phyloP scores from a whole-genome alignment of 2,329 filamentous ascomycete species.

The Pseudocercospora musae region DNA sequence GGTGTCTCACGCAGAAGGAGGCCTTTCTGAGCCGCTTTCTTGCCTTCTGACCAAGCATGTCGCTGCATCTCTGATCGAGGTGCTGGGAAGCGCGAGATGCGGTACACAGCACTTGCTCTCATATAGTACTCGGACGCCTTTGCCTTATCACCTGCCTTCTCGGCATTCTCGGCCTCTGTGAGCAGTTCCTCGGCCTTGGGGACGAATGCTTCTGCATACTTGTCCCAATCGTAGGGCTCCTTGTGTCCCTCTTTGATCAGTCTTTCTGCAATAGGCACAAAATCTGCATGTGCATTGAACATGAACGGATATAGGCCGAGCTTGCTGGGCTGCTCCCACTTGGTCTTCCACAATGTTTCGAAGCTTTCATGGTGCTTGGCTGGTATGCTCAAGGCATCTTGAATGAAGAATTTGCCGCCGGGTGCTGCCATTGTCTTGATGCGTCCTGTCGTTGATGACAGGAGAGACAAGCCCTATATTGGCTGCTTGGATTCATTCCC shows the following conservation, averaged over 20 bases:
- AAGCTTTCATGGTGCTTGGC: conserved; percentile 49
- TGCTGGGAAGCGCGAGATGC: conserved; percentile 68
- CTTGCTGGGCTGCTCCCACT: conserved; percentile 62
- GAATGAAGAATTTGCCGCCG: conserved; percentile 43
- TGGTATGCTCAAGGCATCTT: conserved; percentile 42
- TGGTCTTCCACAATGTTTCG: conserved; percentile 64
- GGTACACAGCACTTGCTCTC: conserved; percentile 67
- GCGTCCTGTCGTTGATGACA: not conserved
- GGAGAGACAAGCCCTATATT: not conserved
- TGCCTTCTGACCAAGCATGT: conserved; percentile 63
- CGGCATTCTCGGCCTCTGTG: conserved; percentile 49
- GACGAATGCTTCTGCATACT: conserved; percentile 62
- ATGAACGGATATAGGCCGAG: conserved; percentile 65
- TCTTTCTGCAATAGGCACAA: conserved; percentile 64
- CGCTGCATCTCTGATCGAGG: conserved; percentile 52
- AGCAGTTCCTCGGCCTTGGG: conserved; percentile 59
- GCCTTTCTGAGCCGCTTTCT: conserved; percentile 60
- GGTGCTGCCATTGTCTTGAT: conserved; percentile 22
- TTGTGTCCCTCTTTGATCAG: conserved; percentile 61
- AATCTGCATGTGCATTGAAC: conserved; percentile 65
- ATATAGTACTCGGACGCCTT: conserved; percentile 62
- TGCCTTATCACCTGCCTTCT: conserved; percentile 46
- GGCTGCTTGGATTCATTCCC: no score
- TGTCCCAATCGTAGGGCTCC: conserved; percentile 60
- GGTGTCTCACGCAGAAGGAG: conserved; percentile 52